Conservation (phyloP, 2,329 filamentous ascomycete species). For the Fusarium liriodendri region DNA sequence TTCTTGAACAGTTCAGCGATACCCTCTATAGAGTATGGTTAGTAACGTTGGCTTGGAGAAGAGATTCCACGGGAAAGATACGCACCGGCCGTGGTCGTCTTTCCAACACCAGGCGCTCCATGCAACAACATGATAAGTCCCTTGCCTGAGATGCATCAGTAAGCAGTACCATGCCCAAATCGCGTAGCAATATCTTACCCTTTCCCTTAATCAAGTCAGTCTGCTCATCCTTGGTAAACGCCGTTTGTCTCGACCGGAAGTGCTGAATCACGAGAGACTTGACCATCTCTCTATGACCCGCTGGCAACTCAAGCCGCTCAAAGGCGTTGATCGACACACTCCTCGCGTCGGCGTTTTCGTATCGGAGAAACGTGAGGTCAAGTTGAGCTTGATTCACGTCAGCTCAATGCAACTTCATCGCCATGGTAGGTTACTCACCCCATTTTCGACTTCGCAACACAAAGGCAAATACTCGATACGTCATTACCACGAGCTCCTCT, state of each 20-base stretch:
- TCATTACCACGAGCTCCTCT: slow-evolving; percentile 47
- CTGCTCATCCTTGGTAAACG: slow-evolving; percentile 21
- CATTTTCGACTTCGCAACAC: slow-evolving; percentile 48
- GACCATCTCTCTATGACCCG: slow-evolving; percentile 44
- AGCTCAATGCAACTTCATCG: neutral
- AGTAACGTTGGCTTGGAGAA: neutral
- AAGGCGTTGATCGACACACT: slow-evolving; percentile 33
- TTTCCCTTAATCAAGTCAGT: slow-evolving; percentile 48
- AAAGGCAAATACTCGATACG: slow-evolving; percentile 49
- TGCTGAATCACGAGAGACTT: slow-evolving; percentile 47
- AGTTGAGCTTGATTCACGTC: neutral
- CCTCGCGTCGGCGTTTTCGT: neutral
- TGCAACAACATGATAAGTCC: slow-evolving; percentile 13
- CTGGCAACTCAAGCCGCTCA: slow-evolving; percentile 40
- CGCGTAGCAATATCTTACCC: slow-evolving; percentile 30
- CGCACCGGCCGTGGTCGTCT: slow-evolving; percentile 11
- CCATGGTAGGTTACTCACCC: slow-evolving; percentile 37
- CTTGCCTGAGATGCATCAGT: neutral
- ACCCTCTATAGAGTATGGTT: neutral
- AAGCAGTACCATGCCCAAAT: neutral
- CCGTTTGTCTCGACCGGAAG: slow-evolving; percentile 42
- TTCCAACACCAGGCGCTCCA: slow-evolving; percentile 16
- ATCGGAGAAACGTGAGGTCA: neutral
- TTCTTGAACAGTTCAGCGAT: slow-evolving; percentile 18
- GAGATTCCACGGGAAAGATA: neutral